Conservation (phyloP, 2,329 filamentous ascomycete genomes). For the Colletotrichum tabaci region DNA sequence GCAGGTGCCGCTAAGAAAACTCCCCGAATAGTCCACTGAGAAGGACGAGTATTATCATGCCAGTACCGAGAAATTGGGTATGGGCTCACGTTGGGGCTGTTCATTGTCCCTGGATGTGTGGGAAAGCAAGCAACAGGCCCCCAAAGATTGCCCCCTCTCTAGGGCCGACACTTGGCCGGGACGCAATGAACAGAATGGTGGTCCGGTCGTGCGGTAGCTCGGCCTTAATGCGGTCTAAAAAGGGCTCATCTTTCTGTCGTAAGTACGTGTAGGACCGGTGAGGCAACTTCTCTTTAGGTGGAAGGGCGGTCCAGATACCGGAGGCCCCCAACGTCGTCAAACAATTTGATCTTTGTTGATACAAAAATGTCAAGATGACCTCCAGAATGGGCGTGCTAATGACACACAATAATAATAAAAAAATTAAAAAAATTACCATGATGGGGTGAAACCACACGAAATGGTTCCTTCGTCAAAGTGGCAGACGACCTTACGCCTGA, state of each 20-base stretch:
- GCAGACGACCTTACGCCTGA: too few species aligned
- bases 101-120: too few species aligned
- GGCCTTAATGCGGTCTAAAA: not conserved
- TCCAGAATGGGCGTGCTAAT: not conserved
- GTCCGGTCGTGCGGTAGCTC: not conserved
- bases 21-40: constrained; percentile 10
- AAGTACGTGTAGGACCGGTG: not conserved
- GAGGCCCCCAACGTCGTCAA: constrained; percentile 7
- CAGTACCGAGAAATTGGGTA: constrained; percentile 15
- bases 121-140: not conserved
- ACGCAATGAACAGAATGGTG: not conserved
- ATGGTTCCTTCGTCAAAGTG: not conserved
- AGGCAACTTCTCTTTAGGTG: not conserved
- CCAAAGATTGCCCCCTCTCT: not conserved
- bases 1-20: constrained; percentile 23
- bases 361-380: not conserved
- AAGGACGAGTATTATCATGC: not conserved
- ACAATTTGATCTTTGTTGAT: not conserved
- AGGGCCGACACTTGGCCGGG: not conserved
- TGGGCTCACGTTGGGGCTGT: too few species aligned
- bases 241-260: not conserved
- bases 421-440: not conserved
- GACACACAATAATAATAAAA: not conserved
- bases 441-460: not conserved
- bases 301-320: constrained; percentile 36